Base-by-base conservation (phyloP, 129 eudicot species). In the Flaveria bidentis region DNA sequence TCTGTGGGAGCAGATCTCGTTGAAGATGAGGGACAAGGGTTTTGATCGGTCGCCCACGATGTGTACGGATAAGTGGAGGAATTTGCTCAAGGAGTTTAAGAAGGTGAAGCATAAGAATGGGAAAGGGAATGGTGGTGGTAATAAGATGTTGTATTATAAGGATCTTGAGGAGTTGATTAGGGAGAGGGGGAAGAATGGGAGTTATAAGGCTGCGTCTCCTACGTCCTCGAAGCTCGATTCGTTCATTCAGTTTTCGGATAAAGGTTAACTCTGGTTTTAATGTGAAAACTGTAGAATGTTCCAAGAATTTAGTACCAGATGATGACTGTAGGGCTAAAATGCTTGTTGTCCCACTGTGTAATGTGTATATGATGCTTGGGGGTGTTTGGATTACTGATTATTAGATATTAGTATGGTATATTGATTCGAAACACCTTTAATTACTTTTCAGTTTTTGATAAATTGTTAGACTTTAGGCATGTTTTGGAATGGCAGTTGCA, bases 1-100 rank as follows among this genome's bases (percentile, higher is more conserved):
- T 55, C 61, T 85, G 69, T 85, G 88, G 88, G 83, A 85, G 10
- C 88, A 85, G 85, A 85, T 85, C 78, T 85, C 88, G 39, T 65
- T 75, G 15, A 85, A 85, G 67, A 85, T 81, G 85, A 78, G 85
- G 44, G 88, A 81, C 15, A 85, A 81, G 17, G 88, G 88, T 22
- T 85, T 85, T 20, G 88, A 85, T 69, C 79, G 88, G 3, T 81
- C 88, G 2, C 85, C 88, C 4, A 81, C 82, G 39, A 85, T 85
- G 88, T 85, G 88, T 77, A 85, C 85, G 1, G 88, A 85, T 41
- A 85, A 85, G 66, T 85, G 88, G 88, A 81, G 88, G 72, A 85
- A 85, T 73, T 17, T 85, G 61, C 69, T 85, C 49, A 85, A 85
- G 73, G 88, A 85, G 77, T 85, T 74, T 13, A 85, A 85, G 61